Percentiles rank a stretch among this genome's conserved stretches.
phyloP scores from a whole-genome alignment of 768 basidiomycete genomes.

The Candolleomyces aberdarensis region DNA sequence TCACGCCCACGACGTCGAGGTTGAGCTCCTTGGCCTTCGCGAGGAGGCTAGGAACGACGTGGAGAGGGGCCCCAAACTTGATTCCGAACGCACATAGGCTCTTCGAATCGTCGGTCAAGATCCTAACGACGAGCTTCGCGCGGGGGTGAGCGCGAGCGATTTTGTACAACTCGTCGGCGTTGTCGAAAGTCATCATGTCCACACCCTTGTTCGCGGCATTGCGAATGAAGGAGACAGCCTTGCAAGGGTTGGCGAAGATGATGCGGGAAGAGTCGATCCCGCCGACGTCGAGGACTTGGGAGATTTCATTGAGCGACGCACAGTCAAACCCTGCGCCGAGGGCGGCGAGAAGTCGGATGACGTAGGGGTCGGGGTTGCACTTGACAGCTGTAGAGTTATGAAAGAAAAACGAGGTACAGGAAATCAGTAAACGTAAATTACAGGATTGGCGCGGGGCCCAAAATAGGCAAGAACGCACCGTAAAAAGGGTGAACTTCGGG shows the following conservation, averaged over 20 bases:
- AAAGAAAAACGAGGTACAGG: slow-evolving; percentile 9
- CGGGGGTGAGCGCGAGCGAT: slow-evolving; percentile 74
- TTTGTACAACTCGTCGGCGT: slow-evolving; percentile 94
- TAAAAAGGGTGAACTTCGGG: slow-evolving; percentile 93
- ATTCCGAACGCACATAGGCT: slow-evolving; percentile 89
- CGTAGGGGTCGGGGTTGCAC: slow-evolving; percentile 96
- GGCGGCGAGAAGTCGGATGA: slow-evolving; percentile 85
- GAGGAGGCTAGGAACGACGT: slow-evolving; percentile 75
- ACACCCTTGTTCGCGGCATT: slow-evolving; percentile 77
- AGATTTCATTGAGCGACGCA: slow-evolving; percentile 92
- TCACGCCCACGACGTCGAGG: slow-evolving; percentile 89
- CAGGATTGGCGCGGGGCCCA: slow-evolving; percentile 8
- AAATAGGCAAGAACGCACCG: slow-evolving; percentile 49
- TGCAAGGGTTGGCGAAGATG: slow-evolving; percentile 99
- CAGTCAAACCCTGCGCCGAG: slow-evolving; percentile 96
- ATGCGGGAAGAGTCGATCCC: slow-evolving; percentile 77
- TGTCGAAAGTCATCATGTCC: slow-evolving; percentile 97
- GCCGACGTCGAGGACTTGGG: slow-evolving; percentile 68
- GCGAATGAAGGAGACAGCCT: slow-evolving; percentile 90
- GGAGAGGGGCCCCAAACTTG: slow-evolving; percentile 94
- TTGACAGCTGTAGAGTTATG: slow-evolving; percentile 72
- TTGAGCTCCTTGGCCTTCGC: slow-evolving; percentile 72
- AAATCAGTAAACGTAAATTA: not conserved
- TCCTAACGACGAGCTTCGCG: slow-evolving; percentile 89
- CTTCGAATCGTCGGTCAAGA: slow-evolving; percentile 97